phyloP scores from a whole-genome alignment of 768 basidiomycete species.

The Mycena belliarum region DNA sequence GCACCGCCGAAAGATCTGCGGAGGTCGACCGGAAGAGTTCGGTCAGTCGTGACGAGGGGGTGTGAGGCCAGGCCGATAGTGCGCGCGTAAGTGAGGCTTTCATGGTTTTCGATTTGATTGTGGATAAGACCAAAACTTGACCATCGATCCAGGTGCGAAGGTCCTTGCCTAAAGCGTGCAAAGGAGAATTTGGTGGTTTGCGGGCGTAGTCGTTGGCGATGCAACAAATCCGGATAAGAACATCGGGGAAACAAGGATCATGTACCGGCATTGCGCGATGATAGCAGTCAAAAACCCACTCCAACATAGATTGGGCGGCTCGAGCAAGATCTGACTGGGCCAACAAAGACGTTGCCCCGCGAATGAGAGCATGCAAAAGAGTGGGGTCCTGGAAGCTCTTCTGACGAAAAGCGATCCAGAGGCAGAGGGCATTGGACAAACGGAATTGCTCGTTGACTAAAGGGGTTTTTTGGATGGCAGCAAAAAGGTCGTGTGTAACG shows the following conservation, averaged over 20 bases:
- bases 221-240: slow-evolving; percentile 69
- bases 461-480: slow-evolving; percentile 61
- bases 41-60: slow-evolving; percentile 49
- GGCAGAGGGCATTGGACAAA: slow-evolving; percentile 65
- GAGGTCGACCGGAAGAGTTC: slow-evolving; percentile 45
- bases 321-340: slow-evolving; percentile 66
- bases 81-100: slow-evolving; percentile 47
- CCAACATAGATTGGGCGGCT: slow-evolving; percentile 73
- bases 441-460: slow-evolving; percentile 86
- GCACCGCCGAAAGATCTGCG: slow-evolving; percentile 50
- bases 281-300: slow-evolving; percentile 72
- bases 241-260: slow-evolving; percentile 60
- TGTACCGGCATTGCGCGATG: slow-evolving; percentile 35
- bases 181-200: slow-evolving; percentile 29
- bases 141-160: slow-evolving; percentile 67
- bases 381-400: slow-evolving; percentile 56
- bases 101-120: slow-evolving; percentile 22
- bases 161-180: slow-evolving; percentile 40
- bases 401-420: slow-evolving; percentile 69
- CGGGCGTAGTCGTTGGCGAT: slow-evolving; percentile 56
- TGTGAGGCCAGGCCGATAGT: slow-evolving; percentile 76
- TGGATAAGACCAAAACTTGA: slow-evolving; percentile 46
- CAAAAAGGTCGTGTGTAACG: slow-evolving; percentile 71
- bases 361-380: slow-evolving; percentile 68
- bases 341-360: slow-evolving; percentile 66